These are phyloP conservation scores for Melocanna baccifera DNA, from an alignment of 176 grass and related monocot species.

Conservation along the genomic window DNA sequence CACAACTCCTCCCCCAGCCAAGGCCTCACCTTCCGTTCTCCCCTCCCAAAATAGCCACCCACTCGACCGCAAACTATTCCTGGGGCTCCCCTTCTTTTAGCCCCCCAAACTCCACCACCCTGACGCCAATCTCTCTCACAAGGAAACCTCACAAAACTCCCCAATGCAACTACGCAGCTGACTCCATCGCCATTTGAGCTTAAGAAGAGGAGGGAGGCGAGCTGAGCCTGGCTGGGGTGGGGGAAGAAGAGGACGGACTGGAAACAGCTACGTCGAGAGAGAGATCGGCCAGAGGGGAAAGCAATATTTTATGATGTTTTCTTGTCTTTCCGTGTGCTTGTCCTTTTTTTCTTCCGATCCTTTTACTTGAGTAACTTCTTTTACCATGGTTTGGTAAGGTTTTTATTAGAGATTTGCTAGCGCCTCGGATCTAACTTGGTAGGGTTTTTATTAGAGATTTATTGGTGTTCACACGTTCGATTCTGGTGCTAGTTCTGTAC, in stretches of 20 bases:
- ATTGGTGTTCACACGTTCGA: no score
- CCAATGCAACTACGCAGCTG: constrained; percentile 5
- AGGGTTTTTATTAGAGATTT: no score
- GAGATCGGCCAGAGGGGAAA: constrained; percentile 27
- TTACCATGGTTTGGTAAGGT: neutral
- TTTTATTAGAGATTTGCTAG: no score
- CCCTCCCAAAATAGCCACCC: constrained; percentile 34
- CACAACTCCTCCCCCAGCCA: constrained; percentile 9
- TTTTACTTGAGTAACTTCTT: neutral
- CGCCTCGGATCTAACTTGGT: no score
- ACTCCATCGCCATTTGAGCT: constrained; percentile 26
- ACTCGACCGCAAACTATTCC: constrained; percentile 41
- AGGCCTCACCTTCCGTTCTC: constrained; percentile 24
- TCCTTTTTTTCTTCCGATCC: neutral
- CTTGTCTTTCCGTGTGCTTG: constrained; percentile 15
- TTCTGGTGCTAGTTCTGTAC: no score
- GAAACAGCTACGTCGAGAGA: constrained; percentile 67
- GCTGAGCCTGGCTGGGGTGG: constrained; percentile 2
- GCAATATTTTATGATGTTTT: constrained; percentile 4
- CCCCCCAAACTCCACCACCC: neutral
- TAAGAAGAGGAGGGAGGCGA: constrained; percentile 21
- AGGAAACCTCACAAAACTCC: neutral
- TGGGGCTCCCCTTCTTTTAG: neutral
- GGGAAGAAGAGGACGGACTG: constrained; percentile 8
- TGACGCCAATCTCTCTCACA: neutral